Evolutionary conservation across 345 rosid species (phyloP).

Genomic region (Anacardium occidentale): DNA sequence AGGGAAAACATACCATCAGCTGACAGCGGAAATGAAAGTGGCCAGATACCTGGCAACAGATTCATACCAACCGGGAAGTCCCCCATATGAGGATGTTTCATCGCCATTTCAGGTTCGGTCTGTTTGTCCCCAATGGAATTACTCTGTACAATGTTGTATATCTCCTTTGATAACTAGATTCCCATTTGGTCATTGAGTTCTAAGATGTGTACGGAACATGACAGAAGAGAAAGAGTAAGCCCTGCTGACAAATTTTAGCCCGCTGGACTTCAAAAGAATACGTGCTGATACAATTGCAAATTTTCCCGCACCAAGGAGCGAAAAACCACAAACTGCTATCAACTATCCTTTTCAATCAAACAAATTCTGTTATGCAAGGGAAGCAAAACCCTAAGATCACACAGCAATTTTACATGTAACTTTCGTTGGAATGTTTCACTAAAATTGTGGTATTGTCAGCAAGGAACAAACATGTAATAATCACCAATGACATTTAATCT

Average conservation of each 20-base stretch:
- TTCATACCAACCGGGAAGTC: not conserved
- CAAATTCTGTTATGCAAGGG: slow-evolving; percentile 7
- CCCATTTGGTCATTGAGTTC: slow-evolving; percentile 24
- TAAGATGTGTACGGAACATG: slow-evolving; percentile 11
- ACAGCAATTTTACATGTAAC: slow-evolving; percentile 2
- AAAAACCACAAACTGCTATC: slow-evolving; percentile 28
- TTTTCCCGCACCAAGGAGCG: slow-evolving; percentile 27
- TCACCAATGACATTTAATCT: slow-evolving; percentile 27
- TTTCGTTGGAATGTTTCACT: slow-evolving; percentile 22
- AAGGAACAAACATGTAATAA: slow-evolving; percentile 17
- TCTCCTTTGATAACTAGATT: slow-evolving; percentile 21
- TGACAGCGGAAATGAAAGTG: slow-evolving; percentile 5
- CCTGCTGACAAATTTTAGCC: slow-evolving; percentile 24
- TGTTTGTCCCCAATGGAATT: slow-evolving; percentile 21
- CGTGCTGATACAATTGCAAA: slow-evolving; percentile 37
- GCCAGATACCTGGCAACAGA: not conserved
- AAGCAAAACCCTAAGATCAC: slow-evolving; percentile 14
- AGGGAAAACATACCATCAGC: slow-evolving; percentile 8
- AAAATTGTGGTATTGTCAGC: slow-evolving; percentile 17
- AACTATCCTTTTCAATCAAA: slow-evolving; percentile 11
- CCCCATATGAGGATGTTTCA: slow-evolving; percentile 1
- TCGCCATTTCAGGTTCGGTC: slow-evolving; percentile 9
- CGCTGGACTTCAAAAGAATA: slow-evolving; percentile 21
- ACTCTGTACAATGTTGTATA: slow-evolving; percentile 42
- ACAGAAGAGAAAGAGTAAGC: slow-evolving; percentile 15